Percentiles rank a stretch among this genome's conserved stretches.
Evolutionary conservation across 2,329 filamentous ascomycete species (phyloP).

Genomic region (Decorospora gaudefroyi): DNA sequence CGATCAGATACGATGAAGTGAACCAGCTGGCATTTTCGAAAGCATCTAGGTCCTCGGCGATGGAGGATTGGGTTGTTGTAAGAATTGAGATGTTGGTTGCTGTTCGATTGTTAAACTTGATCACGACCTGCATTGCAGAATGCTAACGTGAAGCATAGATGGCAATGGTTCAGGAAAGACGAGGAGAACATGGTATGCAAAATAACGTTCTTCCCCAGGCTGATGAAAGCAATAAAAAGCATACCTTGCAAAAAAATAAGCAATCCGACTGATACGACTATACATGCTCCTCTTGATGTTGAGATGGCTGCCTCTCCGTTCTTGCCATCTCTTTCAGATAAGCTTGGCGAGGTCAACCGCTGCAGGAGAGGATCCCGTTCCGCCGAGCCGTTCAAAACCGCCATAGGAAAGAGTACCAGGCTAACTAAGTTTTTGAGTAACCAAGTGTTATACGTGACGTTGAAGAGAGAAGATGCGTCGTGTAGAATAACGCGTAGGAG

Average conservation of each 20-base stretch:
- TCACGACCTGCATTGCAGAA: neutral
- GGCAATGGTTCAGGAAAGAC: neutral
- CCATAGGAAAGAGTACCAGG: slow-evolving; percentile 22
- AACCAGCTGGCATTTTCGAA: slow-evolving; percentile 80
- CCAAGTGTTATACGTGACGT: neutral
- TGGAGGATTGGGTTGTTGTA: slow-evolving; percentile 76
- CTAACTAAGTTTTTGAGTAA: neutral
- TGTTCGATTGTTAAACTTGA: slow-evolving; percentile 33
- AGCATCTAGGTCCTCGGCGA: slow-evolving; percentile 74
- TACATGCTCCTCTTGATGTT: slow-evolving; percentile 42
- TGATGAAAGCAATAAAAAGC: no score
- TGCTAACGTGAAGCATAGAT: neutral
- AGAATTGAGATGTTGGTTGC: slow-evolving; percentile 77
- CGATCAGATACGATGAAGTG: slow-evolving; percentile 70
- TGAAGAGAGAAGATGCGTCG: neutral
- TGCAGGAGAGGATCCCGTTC: slow-evolving; percentile 40
- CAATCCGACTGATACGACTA: slow-evolving; percentile 59
- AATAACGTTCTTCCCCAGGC: no score
- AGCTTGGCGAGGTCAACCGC: slow-evolving; percentile 22
- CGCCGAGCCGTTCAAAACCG: slow-evolving; percentile 12
- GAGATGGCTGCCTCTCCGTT: slow-evolving; percentile 32
- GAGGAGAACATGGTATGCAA: neutral
- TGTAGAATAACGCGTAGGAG: slow-evolving; percentile 5
- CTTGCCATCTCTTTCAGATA: slow-evolving; percentile 27
- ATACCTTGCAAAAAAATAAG: slow-evolving; percentile 65